These are phyloP conservation scores for Fomitopsis pulvina DNA, from an alignment of 768 basidiomycete species.

Conservation along the genomic window DNA sequence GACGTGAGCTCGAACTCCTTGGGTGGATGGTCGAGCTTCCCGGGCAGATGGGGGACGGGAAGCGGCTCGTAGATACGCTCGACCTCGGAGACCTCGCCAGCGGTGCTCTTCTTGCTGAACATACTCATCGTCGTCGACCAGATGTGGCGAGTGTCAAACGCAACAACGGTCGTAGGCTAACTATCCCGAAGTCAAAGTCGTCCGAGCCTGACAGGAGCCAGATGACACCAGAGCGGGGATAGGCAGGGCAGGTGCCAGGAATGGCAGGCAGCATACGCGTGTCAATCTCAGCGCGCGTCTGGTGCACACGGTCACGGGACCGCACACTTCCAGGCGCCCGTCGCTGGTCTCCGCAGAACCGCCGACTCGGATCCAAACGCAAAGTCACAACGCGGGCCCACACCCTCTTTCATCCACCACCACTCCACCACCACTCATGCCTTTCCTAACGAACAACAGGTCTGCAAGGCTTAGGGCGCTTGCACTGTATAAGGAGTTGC, in stretches of 20 bases:
- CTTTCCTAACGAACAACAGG: constrained; percentile 26
- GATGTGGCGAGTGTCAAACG: neutral
- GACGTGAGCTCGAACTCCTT: constrained; percentile 32
- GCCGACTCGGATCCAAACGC: too few species aligned
- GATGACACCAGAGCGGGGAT: too few species aligned
- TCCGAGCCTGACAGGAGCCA: neutral
- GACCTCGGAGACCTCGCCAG: constrained; percentile 2
- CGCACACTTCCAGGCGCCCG: too few species aligned
- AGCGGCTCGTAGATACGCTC: constrained; percentile 9
- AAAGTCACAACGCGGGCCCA: too few species aligned
- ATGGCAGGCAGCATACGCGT: too few species aligned
- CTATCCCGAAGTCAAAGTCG: neutral
- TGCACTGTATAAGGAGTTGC: constrained; percentile 76
- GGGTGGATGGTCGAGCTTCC: constrained; percentile 9
- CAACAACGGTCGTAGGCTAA: neutral
- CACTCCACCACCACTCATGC: neutral
- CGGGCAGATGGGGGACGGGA: constrained; percentile 15
- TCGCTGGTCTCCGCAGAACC: too few species aligned
- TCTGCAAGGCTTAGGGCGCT: constrained; percentile 57
- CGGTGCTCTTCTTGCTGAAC: neutral
- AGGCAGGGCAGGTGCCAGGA: too few species aligned
- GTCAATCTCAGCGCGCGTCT: too few species aligned
- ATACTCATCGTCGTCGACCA: neutral
- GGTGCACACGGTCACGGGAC: too few species aligned
- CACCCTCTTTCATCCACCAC: neutral